These are phyloP conservation scores for Elsinoe perseae DNA, from an alignment of 2,329 filamentous ascomycete species.

Conservation along the genomic window DNA sequence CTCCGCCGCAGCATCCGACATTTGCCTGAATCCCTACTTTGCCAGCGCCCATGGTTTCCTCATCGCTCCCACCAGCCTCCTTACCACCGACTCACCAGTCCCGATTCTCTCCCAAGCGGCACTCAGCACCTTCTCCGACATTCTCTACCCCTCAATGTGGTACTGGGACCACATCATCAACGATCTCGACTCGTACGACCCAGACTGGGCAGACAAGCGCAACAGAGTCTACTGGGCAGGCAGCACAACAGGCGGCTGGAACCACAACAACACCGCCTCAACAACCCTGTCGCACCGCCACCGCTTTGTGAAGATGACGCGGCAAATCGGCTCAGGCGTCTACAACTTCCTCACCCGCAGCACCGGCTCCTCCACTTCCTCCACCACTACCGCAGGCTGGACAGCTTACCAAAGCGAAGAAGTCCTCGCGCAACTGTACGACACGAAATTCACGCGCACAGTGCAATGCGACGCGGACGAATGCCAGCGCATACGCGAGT, in stretches of 20 bases:
- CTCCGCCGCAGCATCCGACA: conserved; percentile 23
- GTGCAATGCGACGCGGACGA: conserved; percentile 37
- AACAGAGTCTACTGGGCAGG: conserved; percentile 52
- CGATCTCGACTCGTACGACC: conserved; percentile 38
- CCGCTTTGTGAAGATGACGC: conserved; percentile 37
- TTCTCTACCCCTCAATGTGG: conserved; percentile 48
- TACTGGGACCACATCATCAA: conserved; percentile 30
- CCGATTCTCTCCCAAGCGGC: conserved; percentile 43
- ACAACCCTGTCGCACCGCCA: conserved; percentile 32
- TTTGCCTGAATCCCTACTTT: conserved; percentile 43
- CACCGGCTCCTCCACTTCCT: not conserved
- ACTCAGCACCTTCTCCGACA: conserved; percentile 41
- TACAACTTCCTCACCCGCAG: conserved; percentile 20
- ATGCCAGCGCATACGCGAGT: conserved; percentile 26
- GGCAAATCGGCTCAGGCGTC: conserved; percentile 18
- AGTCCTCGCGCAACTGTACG: conserved; percentile 37
- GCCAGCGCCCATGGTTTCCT: conserved; percentile 40
- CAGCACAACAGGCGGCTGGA: conserved; percentile 44
- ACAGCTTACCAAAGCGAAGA: conserved; percentile 7
- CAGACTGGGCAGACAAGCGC: conserved; percentile 43
- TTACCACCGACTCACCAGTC: conserved; percentile 34
- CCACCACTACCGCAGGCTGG: conserved; percentile 14
- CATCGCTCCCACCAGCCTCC: conserved; percentile 37
- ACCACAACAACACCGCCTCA: conserved; percentile 32
- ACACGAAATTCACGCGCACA: conserved; percentile 41